A percentile compares a stretch with the other conserved stretches of the same genome.
These are phyloP conservation scores for Yueomyces sinensis DNA, from an alignment of 805 yeast species.

Conservation along the genomic window DNA sequence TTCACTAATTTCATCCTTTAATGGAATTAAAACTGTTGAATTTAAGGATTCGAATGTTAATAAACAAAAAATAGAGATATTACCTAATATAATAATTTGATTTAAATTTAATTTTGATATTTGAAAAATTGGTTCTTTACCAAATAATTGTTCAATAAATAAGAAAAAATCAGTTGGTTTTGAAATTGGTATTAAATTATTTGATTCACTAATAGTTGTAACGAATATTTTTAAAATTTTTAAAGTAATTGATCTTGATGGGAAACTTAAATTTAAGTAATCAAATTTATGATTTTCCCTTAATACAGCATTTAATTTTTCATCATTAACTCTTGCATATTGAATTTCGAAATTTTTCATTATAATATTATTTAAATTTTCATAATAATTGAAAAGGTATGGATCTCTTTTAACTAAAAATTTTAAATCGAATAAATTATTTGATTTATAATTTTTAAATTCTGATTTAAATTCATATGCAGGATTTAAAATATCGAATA, in stretches of 20 bases:
- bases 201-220: constrained; percentile 7
- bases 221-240: not conserved
- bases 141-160: constrained; percentile 10
- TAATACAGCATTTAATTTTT: not conserved
- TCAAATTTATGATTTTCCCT: constrained; percentile 3
- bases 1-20: constrained; percentile 11
- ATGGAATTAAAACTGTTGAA: constrained; percentile 18
- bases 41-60: constrained; percentile 16
- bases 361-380: constrained; percentile 6
- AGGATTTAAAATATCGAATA: constrained; percentile 1
- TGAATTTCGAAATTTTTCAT: constrained; percentile 4
- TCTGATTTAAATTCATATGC: constrained; percentile 11
- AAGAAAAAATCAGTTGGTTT: constrained; percentile 9
- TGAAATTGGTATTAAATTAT: constrained; percentile 11
- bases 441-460: not conserved
- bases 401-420: constrained; percentile 14
- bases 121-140: constrained; percentile 6
- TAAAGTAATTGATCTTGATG: constrained; percentile 2
- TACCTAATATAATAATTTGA: constrained; percentile 12
- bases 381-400: constrained; percentile 11
- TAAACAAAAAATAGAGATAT: constrained; percentile 11
- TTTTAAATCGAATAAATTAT: constrained; percentile 8
- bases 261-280: constrained; percentile 10
- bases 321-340: not conserved
- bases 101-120: constrained; percentile 8